Conservation (phyloP, 805 yeast genomes). For the Tetrapisispora fleetii region DNA sequence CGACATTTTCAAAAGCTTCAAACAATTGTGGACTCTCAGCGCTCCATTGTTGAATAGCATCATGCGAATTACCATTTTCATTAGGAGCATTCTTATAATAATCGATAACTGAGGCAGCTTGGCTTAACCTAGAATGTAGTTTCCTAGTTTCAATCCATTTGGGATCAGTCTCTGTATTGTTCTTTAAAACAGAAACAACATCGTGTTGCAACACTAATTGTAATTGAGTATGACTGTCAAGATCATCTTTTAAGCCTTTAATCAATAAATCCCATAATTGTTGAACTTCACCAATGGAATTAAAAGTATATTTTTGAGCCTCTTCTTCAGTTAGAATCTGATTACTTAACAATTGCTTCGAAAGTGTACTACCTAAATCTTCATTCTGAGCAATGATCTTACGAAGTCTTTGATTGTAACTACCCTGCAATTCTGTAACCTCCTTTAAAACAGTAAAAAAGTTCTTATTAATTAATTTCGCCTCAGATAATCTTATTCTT, state of each 20-base stretch:
- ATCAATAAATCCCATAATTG: conserved; percentile 39
- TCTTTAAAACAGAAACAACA: conserved; percentile 44
- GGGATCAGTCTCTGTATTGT: conserved; percentile 43
- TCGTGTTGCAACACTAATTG: conserved; percentile 42
- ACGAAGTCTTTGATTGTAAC: conserved; percentile 41
- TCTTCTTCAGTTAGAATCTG: conserved; percentile 36
- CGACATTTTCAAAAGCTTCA: conserved; percentile 65
- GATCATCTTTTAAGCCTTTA: conserved; percentile 35
- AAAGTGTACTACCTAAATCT: conserved; percentile 29
- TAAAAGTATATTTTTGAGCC: conserved; percentile 40
- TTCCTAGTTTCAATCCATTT: conserved; percentile 47
- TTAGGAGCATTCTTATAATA: conserved; percentile 32
- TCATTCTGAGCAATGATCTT: conserved; percentile 26
- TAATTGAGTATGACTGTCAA: conserved; percentile 41
- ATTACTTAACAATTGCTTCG: conserved; percentile 29
- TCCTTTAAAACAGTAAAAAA: conserved; percentile 54
- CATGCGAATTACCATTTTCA: conserved; percentile 29
- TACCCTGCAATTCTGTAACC: conserved; percentile 38
- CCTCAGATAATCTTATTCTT: conserved; percentile 45
- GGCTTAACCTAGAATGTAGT: conserved; percentile 35
- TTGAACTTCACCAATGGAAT: conserved; percentile 37
- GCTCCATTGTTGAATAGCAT: conserved; percentile 58
- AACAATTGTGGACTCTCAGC: conserved; percentile 69
- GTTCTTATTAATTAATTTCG: conserved; percentile 47
- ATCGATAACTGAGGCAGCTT: conserved; percentile 37